Evolutionary conservation across 2,329 filamentous ascomycete genomes (phyloP).

Genomic region (Ceratocystis destructans): DNA sequence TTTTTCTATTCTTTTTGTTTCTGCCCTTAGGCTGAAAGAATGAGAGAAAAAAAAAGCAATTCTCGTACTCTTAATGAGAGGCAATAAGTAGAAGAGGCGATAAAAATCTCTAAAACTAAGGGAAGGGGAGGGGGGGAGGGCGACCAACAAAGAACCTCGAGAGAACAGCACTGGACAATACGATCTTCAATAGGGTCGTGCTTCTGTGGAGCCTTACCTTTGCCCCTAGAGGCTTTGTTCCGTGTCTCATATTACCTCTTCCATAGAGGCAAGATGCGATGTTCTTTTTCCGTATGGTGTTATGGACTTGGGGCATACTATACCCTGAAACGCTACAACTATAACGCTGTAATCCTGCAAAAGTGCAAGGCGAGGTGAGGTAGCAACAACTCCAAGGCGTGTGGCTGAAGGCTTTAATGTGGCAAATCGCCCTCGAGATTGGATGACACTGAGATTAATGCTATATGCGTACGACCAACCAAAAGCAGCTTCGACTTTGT

Average conservation of each 20-base stretch:
- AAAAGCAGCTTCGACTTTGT: too few species aligned
- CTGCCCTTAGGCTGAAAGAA: not conserved
- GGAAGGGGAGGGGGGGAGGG: too few species aligned
- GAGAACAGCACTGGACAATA: not conserved
- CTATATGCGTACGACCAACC: not conserved
- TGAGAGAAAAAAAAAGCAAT: not conserved
- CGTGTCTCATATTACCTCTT: not conserved
- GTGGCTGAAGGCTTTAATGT: not conserved
- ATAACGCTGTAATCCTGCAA: not conserved
- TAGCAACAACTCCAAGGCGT: not conserved
- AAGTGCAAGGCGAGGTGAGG: not conserved
- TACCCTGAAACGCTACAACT: too few species aligned
- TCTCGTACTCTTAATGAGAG: not conserved
- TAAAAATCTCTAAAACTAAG: not conserved
- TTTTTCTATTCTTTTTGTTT: not conserved
- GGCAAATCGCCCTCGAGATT: not conserved
- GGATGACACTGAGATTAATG: not conserved
- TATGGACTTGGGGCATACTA: not conserved
- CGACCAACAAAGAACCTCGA: not conserved
- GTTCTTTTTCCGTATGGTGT: not conserved
- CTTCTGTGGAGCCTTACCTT: not conserved
- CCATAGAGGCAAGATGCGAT: too few species aligned
- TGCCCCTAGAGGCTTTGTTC: not conserved
- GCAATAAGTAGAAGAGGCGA: not conserved
- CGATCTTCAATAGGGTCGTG: not conserved